These are phyloP conservation scores for Fusarium sublunatum DNA, from an alignment of 2,329 filamentous ascomycete species.

Conservation along the genomic window DNA sequence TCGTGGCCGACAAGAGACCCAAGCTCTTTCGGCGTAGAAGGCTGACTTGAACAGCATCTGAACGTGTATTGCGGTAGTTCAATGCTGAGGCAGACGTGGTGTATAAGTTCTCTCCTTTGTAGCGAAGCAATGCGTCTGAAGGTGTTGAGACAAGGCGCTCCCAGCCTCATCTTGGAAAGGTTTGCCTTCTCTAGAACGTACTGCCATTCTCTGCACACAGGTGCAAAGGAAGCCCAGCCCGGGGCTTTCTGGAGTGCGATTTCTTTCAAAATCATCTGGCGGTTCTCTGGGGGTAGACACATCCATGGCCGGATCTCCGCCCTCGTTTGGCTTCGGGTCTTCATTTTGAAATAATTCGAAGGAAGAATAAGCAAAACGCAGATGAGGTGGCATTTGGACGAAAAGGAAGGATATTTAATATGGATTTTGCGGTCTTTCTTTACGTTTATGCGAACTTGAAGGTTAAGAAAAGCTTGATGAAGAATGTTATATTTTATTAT, in stretches of 20 bases:
- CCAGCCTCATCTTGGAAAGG: slow-evolving; percentile 46
- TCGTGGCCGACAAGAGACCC: background rate
- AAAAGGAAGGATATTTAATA: too few species aligned
- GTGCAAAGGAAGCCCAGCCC: slow-evolving; percentile 49
- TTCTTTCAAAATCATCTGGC: slow-evolving; percentile 46
- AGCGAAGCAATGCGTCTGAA: slow-evolving; percentile 35
- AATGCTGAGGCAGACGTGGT: slow-evolving; percentile 48
- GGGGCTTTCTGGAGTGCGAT: slow-evolving; percentile 45
- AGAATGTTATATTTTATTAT: too few species aligned
- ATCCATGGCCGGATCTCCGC: slow-evolving; percentile 19
- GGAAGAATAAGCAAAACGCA: background rate
- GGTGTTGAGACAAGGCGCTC: slow-evolving; percentile 40
- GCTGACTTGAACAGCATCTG: too few species aligned
- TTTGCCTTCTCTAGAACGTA: slow-evolving; percentile 46
- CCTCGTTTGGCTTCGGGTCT: background rate
- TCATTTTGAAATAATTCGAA: background rate
- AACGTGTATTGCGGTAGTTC: slow-evolving; percentile 45
- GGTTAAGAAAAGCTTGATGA: too few species aligned
- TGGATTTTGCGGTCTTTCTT: too few species aligned
- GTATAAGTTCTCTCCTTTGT: slow-evolving; percentile 41
- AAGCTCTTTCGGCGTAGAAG: too few species aligned
- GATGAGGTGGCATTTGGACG: too few species aligned
- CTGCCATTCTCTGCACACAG: slow-evolving; percentile 53
- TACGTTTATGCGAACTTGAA: too few species aligned
- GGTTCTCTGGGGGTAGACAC: slow-evolving; percentile 48